Conservation (phyloP, 2,329 filamentous ascomycete species). For the Exophiala alcalophila region DNA sequence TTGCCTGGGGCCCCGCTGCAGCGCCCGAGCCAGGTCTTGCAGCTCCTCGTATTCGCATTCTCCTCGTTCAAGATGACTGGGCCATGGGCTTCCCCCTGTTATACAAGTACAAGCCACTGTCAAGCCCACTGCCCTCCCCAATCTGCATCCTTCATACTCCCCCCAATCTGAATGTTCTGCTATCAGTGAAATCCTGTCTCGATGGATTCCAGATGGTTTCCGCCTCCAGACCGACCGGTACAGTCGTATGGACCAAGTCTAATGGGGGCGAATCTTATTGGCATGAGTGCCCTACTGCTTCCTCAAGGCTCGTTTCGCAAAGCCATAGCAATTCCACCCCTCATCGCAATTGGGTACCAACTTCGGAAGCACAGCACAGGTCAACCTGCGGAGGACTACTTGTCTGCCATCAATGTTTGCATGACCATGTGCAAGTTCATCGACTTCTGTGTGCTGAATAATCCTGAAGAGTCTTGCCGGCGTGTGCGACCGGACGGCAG, state of each 20-base stretch:
- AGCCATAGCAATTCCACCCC: slow-evolving; percentile 9
- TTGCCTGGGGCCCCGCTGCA: too few relatives aligned
- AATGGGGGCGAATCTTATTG: slow-evolving; percentile 8
- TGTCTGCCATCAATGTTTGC: slow-evolving; percentile 19
- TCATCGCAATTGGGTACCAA: slow-evolving; percentile 14
- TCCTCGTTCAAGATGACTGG: neutral
- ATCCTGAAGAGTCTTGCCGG: slow-evolving; percentile 14
- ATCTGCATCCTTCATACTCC: neutral
- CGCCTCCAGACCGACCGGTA: slow-evolving; percentile 16
- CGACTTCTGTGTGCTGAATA: slow-evolving; percentile 16
- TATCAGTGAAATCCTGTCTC: neutral
- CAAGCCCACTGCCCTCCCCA: neutral
- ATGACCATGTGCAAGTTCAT: slow-evolving; percentile 9
- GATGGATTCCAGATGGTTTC: slow-evolving; percentile 25
- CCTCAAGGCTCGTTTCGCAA: slow-evolving; percentile 15
- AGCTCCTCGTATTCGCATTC: slow-evolving; percentile 13
- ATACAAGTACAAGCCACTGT: too few relatives aligned
- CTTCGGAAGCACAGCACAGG: slow-evolving; percentile 16
- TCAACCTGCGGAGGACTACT: slow-evolving; percentile 17
- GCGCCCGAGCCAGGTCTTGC: neutral
- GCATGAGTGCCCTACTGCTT: slow-evolving; percentile 14
- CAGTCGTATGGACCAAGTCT: slow-evolving; percentile 1
- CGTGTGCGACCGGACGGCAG: slow-evolving; percentile 15
- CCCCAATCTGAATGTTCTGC: too few relatives aligned
- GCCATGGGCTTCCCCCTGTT: too few relatives aligned